These are phyloP conservation scores for Zygosaccharomyces sapae DNA, from an alignment of 1,139 yeast genomes.

Conservation along the genomic window DNA sequence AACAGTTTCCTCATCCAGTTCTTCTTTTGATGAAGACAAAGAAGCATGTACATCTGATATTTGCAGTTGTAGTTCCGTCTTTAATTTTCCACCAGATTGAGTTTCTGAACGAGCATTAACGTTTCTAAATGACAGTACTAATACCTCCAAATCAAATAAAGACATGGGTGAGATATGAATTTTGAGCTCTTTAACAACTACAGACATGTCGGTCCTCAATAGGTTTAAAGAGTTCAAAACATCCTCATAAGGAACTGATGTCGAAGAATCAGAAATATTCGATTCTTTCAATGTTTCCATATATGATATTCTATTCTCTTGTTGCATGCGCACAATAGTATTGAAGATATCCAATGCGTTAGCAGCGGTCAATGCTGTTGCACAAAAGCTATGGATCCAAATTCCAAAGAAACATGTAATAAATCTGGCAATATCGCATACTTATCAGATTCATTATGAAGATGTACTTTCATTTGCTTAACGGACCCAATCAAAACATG, in stretches of 20 bases:
- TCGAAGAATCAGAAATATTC: constrained; percentile 23
- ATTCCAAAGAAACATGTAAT: constrained; percentile 53
- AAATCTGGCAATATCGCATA: constrained; percentile 50
- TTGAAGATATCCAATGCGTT: constrained; percentile 73
- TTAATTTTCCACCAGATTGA: constrained; percentile 43
- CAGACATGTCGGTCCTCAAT: constrained; percentile 57
- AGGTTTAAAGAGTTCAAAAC: constrained; percentile 28
- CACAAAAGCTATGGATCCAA: constrained; percentile 55
- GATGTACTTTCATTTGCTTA: constrained; percentile 48
- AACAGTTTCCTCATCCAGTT: constrained; percentile 45
- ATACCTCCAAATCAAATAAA: constrained; percentile 67
- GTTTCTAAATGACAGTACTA: constrained; percentile 58
- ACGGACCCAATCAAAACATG: constrained; percentile 65
- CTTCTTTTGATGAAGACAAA: constrained; percentile 51
- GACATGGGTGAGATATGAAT: constrained; percentile 75
- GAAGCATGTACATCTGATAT: constrained; percentile 64
- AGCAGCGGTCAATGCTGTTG: constrained; percentile 83
- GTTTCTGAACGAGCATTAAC: constrained; percentile 57
- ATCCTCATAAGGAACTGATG: constrained; percentile 21
- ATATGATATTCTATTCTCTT: constrained; percentile 69
- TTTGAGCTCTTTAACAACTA: constrained; percentile 51
- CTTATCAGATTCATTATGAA: constrained; percentile 64
- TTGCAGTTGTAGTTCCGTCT: constrained; percentile 46
- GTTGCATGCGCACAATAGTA: constrained; percentile 65
- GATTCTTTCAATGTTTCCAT: constrained; percentile 52